phyloP scores from a whole-genome alignment of 2,329 filamentous ascomycete species.

The Leptographium radiaticola region DNA sequence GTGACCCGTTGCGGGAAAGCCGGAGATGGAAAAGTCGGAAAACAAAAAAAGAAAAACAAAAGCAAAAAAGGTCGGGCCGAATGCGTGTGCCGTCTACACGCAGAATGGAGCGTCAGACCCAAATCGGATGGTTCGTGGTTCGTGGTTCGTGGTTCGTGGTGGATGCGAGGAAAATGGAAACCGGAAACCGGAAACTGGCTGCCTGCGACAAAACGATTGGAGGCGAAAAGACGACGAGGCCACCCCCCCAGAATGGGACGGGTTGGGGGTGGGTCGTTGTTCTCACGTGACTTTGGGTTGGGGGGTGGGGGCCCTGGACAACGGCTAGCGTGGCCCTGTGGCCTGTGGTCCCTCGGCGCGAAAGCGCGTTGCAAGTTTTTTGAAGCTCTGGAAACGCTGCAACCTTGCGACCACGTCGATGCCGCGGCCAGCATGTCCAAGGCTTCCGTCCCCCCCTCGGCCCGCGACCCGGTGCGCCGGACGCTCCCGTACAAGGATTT shows the following conservation, averaged over 20 bases:
- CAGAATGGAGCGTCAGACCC: not conserved
- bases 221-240: no score
- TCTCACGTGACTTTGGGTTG: not conserved
- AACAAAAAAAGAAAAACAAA: no score
- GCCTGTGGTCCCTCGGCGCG: no score
- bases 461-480: conserved; percentile 33
- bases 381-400: no score
- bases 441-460: conserved; percentile 14
- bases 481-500: conserved; percentile 67
- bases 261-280: no score
- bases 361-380: no score
- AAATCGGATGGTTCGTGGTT: not conserved
- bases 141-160: no score
- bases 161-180: not conserved
- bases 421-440: conserved; percentile 30
- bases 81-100: not conserved
- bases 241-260: no score
- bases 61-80: not conserved
- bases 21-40: not conserved
- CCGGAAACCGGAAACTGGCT: not conserved
- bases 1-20: no score
- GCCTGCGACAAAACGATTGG: not conserved
- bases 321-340: no score
- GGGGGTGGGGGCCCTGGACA: not conserved
- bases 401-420: not conserved